Conservation (phyloP, 306 rosid species). For the Gastrolobium bilobum region DNA sequence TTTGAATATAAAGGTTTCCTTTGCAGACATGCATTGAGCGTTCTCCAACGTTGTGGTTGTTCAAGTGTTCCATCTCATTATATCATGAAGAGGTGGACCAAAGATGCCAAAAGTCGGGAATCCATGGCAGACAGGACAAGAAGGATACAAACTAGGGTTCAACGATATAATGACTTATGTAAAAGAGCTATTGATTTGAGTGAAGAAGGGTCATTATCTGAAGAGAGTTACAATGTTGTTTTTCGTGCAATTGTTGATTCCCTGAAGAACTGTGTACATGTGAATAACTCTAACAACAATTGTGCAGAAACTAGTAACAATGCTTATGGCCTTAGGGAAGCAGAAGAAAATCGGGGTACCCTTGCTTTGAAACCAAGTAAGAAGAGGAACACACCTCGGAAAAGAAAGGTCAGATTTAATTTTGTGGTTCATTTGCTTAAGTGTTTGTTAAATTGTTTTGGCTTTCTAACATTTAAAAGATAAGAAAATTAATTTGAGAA, state of each 20-base stretch:
- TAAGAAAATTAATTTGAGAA: conserved; percentile 37
- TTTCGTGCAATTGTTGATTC: conserved; percentile 74
- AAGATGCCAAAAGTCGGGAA: conserved; percentile 78
- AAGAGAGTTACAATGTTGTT: conserved; percentile 76
- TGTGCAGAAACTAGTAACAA: conserved; percentile 65
- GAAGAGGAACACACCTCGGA: conserved; percentile 75
- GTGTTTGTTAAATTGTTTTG: conserved; percentile 19
- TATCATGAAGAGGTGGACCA: conserved; percentile 88
- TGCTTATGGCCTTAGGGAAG: conserved; percentile 65
- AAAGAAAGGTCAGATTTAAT: conserved; percentile 79
- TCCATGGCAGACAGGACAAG: conserved; percentile 61
- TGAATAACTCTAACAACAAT: conserved; percentile 71
- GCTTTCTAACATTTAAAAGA: conserved; percentile 36
- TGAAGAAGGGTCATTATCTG: conserved; percentile 92
- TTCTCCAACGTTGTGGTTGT: conserved; percentile 87
- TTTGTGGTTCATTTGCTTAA: conserved; percentile 44
- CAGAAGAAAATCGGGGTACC: conserved; percentile 71
- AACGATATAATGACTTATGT: conserved; percentile 84
- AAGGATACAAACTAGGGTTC: conserved; percentile 70
- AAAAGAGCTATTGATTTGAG: conserved; percentile 83
- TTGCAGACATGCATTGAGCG: conserved; percentile 86
- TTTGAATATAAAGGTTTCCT: conserved; percentile 94
- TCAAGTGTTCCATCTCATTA: conserved; percentile 83
- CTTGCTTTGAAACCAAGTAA: conserved; percentile 64
- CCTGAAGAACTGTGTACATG: conserved; percentile 83